Evolutionary conservation across 192 early-diverging fungal genomes (phyloP).

Genomic region (Backusella australiensis): DNA sequence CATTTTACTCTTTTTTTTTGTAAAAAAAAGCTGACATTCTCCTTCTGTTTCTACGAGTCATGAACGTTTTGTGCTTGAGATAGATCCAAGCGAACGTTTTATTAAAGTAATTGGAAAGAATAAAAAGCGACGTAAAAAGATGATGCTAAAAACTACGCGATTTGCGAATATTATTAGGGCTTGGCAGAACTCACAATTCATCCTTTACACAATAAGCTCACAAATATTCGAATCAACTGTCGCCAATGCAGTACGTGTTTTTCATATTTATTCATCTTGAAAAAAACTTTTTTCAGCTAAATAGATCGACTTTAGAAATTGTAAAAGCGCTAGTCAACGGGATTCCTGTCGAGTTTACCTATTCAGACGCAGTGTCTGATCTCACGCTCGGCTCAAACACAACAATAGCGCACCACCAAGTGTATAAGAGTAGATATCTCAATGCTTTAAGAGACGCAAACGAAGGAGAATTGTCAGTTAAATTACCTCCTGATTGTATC

Average conservation of each 20-base stretch:
- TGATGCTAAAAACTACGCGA: not conserved
- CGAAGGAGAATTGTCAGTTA: conserved; percentile 46
- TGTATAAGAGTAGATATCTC: conserved; percentile 44
- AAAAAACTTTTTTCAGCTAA: not conserved
- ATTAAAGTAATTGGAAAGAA: conserved; percentile 36
- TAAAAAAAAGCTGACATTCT: conserved; percentile 7
- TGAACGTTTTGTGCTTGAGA: conserved; percentile 51
- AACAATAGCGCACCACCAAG: conserved; percentile 44
- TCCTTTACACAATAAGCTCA: conserved; percentile 39
- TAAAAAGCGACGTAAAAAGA: not conserved
- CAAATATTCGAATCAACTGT: conserved; percentile 42
- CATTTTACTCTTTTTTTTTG: not conserved
- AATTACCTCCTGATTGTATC: conserved; percentile 37
- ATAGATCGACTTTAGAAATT: conserved; percentile 31
- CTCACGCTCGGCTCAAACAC: conserved; percentile 35
- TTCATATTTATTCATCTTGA: not conserved
- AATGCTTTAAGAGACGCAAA: conserved; percentile 46
- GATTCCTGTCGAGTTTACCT: conserved; percentile 31
- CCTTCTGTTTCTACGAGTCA: conserved; percentile 41
- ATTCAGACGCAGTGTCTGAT: conserved; percentile 44
- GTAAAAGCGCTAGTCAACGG: conserved; percentile 36
- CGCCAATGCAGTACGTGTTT: conserved; percentile 43
- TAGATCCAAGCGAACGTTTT: conserved; percentile 43
- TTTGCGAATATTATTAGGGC: conserved; percentile 27
- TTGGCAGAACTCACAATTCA: conserved; percentile 48